These are phyloP conservation scores for Globisporangium acanthophoron DNA, from an alignment of 352 stramenopile genomes.

Conservation along the genomic window DNA sequence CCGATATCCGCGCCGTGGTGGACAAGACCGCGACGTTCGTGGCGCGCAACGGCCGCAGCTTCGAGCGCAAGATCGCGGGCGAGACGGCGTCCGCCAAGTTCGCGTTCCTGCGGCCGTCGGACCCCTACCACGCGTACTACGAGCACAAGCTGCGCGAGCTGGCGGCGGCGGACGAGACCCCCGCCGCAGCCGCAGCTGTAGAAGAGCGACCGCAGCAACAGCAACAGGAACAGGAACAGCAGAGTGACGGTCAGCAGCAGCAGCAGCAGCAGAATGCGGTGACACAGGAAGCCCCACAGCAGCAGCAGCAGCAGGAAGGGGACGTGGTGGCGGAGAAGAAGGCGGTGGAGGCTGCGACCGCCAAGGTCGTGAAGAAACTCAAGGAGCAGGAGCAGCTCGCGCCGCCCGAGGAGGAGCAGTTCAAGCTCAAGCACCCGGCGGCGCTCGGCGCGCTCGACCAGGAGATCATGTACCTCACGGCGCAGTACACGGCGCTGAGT, in stretches of 20 bases:
- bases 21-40: conserved; percentile 99
- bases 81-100: conserved; percentile 97
- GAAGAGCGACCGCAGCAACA: conserved; percentile 13
- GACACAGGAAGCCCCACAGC: conserved; percentile 4
- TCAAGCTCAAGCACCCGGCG: conserved; percentile 86
- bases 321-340: conserved; percentile 84
- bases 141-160: conserved; percentile 94
- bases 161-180: conserved; percentile 38
- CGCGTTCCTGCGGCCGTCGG: conserved; percentile 92
- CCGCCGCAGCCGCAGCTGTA: conserved; percentile 3
- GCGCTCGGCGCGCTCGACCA: conserved; percentile 91
- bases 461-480: conserved; percentile 98
- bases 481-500: conserved; percentile 96
- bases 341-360: conserved; percentile 72
- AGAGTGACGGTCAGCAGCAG: background rate
- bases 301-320: conserved; percentile 11
- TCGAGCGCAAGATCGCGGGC: conserved; percentile 96
- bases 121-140: conserved; percentile 99
- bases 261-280: conserved; percentile 8
- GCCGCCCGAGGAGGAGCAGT: conserved; percentile 61
- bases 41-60: conserved; percentile 95
- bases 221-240: background rate
- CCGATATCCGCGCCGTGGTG: conserved; percentile 96
- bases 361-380: conserved; percentile 89
- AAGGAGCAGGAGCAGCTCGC: conserved; percentile 75